Percentiles rank a stretch among this genome's conserved stretches.
These are phyloP conservation scores for Tuber borchii DNA, from an alignment of 495 filamentous ascomycete genomes.

Conservation along the genomic window DNA sequence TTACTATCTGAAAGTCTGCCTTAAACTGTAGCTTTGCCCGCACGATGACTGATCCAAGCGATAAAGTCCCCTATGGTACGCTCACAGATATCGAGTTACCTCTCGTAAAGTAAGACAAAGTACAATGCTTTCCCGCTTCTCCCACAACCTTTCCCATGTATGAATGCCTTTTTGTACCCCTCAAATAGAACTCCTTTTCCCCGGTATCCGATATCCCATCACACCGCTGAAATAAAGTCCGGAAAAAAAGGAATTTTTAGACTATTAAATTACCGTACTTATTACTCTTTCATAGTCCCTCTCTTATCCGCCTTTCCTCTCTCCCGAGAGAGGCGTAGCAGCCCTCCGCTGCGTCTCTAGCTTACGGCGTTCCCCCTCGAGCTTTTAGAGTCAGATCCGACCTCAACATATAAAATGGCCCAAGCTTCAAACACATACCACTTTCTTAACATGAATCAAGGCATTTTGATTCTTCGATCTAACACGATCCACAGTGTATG, in stretches of 20 bases:
- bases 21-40: background rate
- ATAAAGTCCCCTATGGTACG: background rate
- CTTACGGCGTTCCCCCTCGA: conserved; percentile 41
- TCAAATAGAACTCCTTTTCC: background rate
- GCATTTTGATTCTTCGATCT: conserved; percentile 49
- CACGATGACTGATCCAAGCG: background rate
- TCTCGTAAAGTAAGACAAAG: background rate
- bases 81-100: background rate
- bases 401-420: background rate
- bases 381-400: conserved; percentile 15
- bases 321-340: conserved; percentile 31
- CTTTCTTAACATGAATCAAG: conserved; percentile 57
- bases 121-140: background rate
- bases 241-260: background rate
- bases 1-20: background rate
- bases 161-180: conserved; percentile 2
- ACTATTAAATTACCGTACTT: conserved; percentile 3
- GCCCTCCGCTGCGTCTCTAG: conserved; percentile 34
- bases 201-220: background rate
- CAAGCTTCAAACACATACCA: conserved; percentile 48
- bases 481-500: conserved; percentile 58
- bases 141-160: background rate
- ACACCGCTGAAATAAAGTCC: conserved; percentile 1
- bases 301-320: conserved; percentile 37
- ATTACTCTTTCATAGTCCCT: background rate